Evolutionary conservation across 805 yeast species (phyloP), one percentile per base, ranked within the genome.

Genomic region (Starmerella bombi): DNA sequence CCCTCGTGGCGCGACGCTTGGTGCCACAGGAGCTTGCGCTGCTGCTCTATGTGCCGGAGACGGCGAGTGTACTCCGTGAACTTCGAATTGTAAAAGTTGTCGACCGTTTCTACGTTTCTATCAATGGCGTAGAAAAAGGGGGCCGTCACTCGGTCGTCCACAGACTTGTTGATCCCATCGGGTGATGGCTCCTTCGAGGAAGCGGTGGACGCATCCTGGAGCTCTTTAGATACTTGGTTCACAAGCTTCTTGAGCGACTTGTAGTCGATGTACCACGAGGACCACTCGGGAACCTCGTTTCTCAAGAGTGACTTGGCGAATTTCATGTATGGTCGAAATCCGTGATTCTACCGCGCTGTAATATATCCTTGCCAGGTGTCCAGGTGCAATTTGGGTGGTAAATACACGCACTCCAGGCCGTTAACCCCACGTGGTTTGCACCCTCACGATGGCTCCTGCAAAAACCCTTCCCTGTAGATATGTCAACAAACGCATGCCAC

Each of bases 261-360:
- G 62, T 88, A 88, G 62, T 83, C 80, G 68, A 88, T 72, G 55
- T 88, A 88, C 53, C 70, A 71, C 43, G 73, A 71, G 37, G 70
- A 68, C 97, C 97, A 88, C 61, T 85, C 94, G 3, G 96, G 96
- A 42, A 86, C 84, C 65, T 85, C 94, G 61, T 88, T 93, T 36
- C 80, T 67, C 25, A 75, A 63, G 50, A 82, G 67, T 22, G 68
- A 64, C 35, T 44, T 51, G 10, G 55, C 54, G 37, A 53, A 53
- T 37, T 53, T 53, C 57, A 53, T 53, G n/a, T 23, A 12, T 23
- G n/a, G n/a, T n/a, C n/a, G n/a, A n/a, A n/a, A n/a, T n/a, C n/a
- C n/a, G n/a, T n/a, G n/a, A n/a, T n/a, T n/a, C n/a, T n/a, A n/a
- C n/a, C n/a, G n/a, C n/a, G n/a, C n/a, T n/a, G n/a, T n/a, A n/a